A percentile compares a stretch with the other conserved stretches of the same genome.
phyloP scores from a whole-genome alignment of 176 grass and related monocot genomes.

The Secale cereale region DNA sequence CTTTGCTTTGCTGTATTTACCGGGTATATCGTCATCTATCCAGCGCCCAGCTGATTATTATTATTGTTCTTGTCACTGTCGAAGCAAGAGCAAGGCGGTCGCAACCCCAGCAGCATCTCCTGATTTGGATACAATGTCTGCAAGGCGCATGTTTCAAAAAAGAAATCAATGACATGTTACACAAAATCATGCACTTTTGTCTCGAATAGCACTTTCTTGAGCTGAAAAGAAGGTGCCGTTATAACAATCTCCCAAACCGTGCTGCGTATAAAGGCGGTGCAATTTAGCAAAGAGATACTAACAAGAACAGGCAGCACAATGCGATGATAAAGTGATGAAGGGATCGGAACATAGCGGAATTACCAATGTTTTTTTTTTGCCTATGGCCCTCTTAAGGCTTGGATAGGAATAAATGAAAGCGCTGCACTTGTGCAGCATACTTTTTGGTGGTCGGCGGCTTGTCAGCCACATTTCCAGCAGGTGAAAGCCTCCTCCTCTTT shows the following conservation, averaged over 20 bases:
- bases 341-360: background rate
- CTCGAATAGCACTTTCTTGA: background rate
- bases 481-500: conserved; percentile 48
- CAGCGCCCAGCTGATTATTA: conserved; percentile 35
- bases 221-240: background rate
- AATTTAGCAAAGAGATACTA: background rate
- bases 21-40: conserved; percentile 24
- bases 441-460: conserved; percentile 28
- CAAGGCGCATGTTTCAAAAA: background rate
- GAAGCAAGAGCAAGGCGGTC: conserved; percentile 18
- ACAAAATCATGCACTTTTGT: background rate
- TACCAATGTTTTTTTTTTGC: conserved; percentile 44
- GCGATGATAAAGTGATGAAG: background rate
- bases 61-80: conserved; percentile 29
- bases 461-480: conserved; percentile 10
- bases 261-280: too few species aligned
- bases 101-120: conserved; percentile 15
- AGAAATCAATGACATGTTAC: background rate
- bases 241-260: background rate
- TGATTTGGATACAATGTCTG: conserved; percentile 30
- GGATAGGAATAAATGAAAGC: conserved; percentile 68
- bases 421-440: conserved; percentile 52
- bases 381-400: conserved; percentile 44
- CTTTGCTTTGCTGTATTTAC: conserved; percentile 37
- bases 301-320: background rate